Evolutionary conservation across 169 alveolate species (phyloP), one percentile per base, ranked within the genome.

Genomic region (Plasmodium vivax): DNA sequence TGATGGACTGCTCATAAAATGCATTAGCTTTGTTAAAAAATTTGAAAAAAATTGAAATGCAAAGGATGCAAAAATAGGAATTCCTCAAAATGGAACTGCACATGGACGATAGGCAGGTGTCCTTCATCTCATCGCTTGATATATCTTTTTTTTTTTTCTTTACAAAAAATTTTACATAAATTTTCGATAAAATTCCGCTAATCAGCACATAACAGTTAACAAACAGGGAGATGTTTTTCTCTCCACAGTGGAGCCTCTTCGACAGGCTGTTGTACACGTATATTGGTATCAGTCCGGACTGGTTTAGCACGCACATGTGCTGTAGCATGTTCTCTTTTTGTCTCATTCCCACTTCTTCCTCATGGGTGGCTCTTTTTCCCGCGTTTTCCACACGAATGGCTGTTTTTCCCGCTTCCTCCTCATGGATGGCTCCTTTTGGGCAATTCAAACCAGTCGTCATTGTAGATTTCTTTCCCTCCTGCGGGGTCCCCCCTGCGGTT

Each of bases 221-320:
- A 27, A 87, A 51, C 30, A 77, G 45, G n/a, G 41, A 77, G 2
- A 87, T 75, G 36, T 77, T 77, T 32, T 87, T 47, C 58, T 77
- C 43, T 14, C 12, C 14, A 47, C 2, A 75, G 36, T 87, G 79
- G 43, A 87, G 54, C 30, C 27, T 87, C 34, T 87, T 74, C 23
- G 41, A 27, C n/a, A 87, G 58, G 62, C 56, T 3, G 19, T 77
- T 77, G 62, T 51, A 87, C 7, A 87, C 72, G 36, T 23, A 87
- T 27, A 87, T 54, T 34, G 93, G 85, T 77, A 87, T 77, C 41
- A 87, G 34, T 32, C 93, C 93, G 54, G 93, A 54, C n/a, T 87
- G 85, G 71, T 23, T 87, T 47, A 87, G 81, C 47, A 41, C 45
- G 68, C 93, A 87, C 82, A 87, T 51, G 47, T 77, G 82, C 14